phyloP scores from a whole-genome alignment of 2,329 filamentous ascomycete genomes.

The Neophaeococcomyces aloes region DNA sequence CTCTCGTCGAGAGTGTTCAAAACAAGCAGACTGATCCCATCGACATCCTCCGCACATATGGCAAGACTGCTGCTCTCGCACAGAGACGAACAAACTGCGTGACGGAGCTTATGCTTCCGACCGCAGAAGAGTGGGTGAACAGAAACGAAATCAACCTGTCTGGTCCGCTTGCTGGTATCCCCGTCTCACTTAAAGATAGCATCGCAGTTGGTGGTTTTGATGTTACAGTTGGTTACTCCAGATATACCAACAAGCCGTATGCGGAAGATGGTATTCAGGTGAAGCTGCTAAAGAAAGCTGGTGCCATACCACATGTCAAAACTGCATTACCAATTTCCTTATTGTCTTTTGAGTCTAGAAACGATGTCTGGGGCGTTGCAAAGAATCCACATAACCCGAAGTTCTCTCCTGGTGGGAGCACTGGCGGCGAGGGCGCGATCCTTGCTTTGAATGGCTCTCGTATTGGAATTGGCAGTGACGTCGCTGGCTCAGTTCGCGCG shows the following conservation, averaged over 20 bases:
- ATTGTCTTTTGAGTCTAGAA: constrained; percentile 72
- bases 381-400: constrained; percentile 73
- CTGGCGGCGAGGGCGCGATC: constrained; percentile 72
- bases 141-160: constrained; percentile 54
- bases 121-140: constrained; percentile 62
- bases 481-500: constrained; percentile 75
- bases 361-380: constrained; percentile 69
- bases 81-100: constrained; percentile 82
- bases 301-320: constrained; percentile 85
- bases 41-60: constrained; percentile 73
- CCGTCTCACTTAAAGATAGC: constrained; percentile 69
- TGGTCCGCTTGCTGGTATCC: constrained; percentile 77
- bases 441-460: constrained; percentile 70
- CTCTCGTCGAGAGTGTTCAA: constrained; percentile 69
- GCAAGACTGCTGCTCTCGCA: constrained; percentile 72
- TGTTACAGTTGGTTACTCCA: constrained; percentile 68
- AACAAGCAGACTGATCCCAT: constrained; percentile 53
- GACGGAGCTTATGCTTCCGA: constrained; percentile 72
- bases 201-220: constrained; percentile 77
- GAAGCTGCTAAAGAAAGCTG: constrained; percentile 69
- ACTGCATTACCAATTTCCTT: constrained; percentile 82
- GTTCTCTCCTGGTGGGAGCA: constrained; percentile 82
- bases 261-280: constrained; percentile 61
- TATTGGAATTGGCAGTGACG: constrained; percentile 83
- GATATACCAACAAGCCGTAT: constrained; percentile 57